Conservation (phyloP, 495 filamentous ascomycete species). For the Chlorociboria aeruginascens region DNA sequence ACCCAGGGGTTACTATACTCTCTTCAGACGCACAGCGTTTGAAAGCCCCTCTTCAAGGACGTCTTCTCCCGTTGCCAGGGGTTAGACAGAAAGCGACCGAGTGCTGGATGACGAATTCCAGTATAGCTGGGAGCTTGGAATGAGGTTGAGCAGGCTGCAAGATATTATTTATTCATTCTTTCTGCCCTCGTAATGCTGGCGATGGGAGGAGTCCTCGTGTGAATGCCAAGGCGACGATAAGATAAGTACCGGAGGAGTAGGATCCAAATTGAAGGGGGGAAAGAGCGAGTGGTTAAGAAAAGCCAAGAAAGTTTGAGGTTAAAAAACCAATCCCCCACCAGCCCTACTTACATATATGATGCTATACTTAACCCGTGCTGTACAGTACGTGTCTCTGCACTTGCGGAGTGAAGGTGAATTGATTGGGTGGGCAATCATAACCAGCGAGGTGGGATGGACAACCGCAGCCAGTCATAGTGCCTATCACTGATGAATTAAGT, state of each 20-base stretch:
- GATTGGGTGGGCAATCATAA: not conserved
- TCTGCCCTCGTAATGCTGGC: not conserved
- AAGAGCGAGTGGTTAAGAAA: not conserved
- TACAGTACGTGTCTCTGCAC: too few relatives aligned
- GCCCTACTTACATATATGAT: too few relatives aligned
- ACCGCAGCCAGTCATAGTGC: too few relatives aligned
- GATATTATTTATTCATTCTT: not conserved
- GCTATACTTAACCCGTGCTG: too few relatives aligned
- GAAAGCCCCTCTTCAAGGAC: slow-evolving; percentile 5
- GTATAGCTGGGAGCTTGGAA: not conserved
- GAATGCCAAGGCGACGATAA: not conserved
- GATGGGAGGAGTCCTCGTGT: too few relatives aligned
- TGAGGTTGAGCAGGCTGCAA: not conserved
- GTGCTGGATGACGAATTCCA: slow-evolving; percentile 1
- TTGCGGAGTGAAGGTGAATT: too few relatives aligned
- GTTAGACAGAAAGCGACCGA: slow-evolving; percentile 10
- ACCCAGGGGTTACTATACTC: slow-evolving; percentile 1
- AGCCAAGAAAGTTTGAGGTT: not conserved
- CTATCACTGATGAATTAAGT: too few relatives aligned
- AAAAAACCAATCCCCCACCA: not conserved
- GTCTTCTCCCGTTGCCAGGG: not conserved
- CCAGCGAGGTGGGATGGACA: too few relatives aligned
- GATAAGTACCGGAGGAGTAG: not conserved
- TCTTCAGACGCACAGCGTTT: slow-evolving; percentile 12
- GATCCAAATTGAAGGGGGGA: not conserved